Base-by-base conservation (phyloP, 495 filamentous ascomycete genomes). In the Talaromyces thailandensis region DNA sequence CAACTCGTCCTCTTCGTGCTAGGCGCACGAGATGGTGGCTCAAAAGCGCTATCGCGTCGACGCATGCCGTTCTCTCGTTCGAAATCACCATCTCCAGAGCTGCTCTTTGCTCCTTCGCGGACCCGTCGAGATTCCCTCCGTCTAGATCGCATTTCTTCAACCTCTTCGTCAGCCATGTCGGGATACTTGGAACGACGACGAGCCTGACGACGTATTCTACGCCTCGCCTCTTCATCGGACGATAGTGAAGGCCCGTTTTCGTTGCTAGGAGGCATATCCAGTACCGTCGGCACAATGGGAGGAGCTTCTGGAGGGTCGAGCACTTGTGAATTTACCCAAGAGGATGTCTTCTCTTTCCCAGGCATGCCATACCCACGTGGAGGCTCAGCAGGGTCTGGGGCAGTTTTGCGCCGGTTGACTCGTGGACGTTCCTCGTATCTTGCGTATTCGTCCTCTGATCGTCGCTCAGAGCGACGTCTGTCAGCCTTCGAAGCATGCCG, bases 251-350 rank as follows among this genome's bases (percentile, higher is more conserved):
- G 69, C 16, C 70, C 64, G 32, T 59, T 69, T 3, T 66, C 74
- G 2, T 70, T 67, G n/a, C 72, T 71, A 2, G 76, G 77, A 6
- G 79, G 78, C 50, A 74, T 71, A 55, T 86, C 84, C 26, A 86
- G 63, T 12, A 86, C 77, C 6, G 82, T 84, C 4, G 74, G 75
- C 25, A 82, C 76, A 21, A 84, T 67, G 21, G 77, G 82, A 6
- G 83, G 84, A n/a, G 83, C 83, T 60, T 82, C 81, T 3, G 84
- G 81, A 2, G 83, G 84, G 14, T 84, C 80, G 11, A 73, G 73
- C 37, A 77, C 74, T 68, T 84, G 78, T 1, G 78, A 80, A 63
- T 86, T 72, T 4, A 87, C 80, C 84, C 84, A 87, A 4, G 81
- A 83, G 2, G 81, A 78, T 52, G 81, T 86, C 67, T 87, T 85